Evolutionary conservation across 148 eudicot species (phyloP), one percentile per base, ranked within the genome.

Genomic region (Rhododendron mucronatum): DNA sequence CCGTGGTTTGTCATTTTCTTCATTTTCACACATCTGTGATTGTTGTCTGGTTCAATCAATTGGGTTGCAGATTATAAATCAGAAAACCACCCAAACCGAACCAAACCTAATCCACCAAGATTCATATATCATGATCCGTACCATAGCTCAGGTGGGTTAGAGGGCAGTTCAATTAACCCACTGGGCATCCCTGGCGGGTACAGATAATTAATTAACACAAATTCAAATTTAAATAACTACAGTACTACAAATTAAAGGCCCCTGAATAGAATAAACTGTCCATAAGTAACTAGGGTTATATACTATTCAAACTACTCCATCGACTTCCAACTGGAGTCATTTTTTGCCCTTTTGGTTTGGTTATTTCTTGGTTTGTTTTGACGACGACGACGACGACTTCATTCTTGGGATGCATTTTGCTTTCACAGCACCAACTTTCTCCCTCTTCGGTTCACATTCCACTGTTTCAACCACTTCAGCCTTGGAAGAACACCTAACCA

Each of bases 331-430:
- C 84, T 23, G 33, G 75, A 75, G 21, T 11, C 10, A 12, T 57
- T 26, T 14, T 13, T 4, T 28, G 74, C 35, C 74, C 3, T 67
- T 67, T 12, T 28, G 75, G 75, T 28, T 69, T n/a, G 15, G 48
- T 87, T 83, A 89, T 33, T 89, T 87, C 87, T 80, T 87, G 84
- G 85, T 50, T 23, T 78, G 77, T 75, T 89, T 89, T 4, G 92
- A 87, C 28, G 85, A 87, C 8, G 74, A 37, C 39, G 74, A 37
- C 39, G 55, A 55, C 21, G 59, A 77, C 82, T 85, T 91, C 44
- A 81, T 87, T 83, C 84, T 87, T 26, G 94, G 94, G 45, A 92
- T 89, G 87, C 94, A 92, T 85, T 89, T 92, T 45, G 91, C 89
- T 87, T 81, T 90, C 63, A 84, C 44, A n/a, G 45, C 45, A 41